Percentiles rank a stretch among this genome's conserved stretches.
These are phyloP conservation scores for Mortierella sp. DNA, from an alignment of 371 early-diverging fungal species.

Conservation along the genomic window DNA sequence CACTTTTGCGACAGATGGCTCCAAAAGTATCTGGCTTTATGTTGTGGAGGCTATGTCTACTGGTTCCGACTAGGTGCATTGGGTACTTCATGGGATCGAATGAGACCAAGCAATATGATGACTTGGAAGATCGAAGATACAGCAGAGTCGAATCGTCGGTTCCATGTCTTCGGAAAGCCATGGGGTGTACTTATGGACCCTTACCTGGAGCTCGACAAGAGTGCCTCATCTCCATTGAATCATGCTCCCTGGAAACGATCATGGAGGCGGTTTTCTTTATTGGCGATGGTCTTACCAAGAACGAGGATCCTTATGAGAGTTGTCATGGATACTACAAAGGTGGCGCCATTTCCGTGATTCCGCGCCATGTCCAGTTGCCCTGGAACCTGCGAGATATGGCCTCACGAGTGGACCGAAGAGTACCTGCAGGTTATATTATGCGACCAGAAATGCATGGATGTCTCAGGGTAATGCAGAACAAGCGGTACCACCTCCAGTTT, in stretches of 20 bases:
- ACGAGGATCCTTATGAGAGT: slow-evolving; percentile 3
- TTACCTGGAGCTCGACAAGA: slow-evolving; percentile 19
- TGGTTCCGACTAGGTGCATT: slow-evolving; percentile 14
- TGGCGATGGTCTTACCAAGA: background rate
- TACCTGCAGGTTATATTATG: slow-evolving; percentile 22
- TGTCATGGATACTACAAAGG: slow-evolving; percentile 27
- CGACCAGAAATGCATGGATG: slow-evolving; percentile 23
- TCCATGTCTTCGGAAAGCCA: slow-evolving; percentile 13
- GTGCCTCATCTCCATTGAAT: slow-evolving; percentile 24
- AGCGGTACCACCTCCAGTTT: slow-evolving; percentile 25
- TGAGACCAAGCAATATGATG: background rate
- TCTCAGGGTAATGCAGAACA: slow-evolving; percentile 14
- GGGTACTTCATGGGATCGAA: slow-evolving; percentile 10
- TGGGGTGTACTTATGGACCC: slow-evolving; percentile 16
- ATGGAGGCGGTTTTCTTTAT: slow-evolving; percentile 17
- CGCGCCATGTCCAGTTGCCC: slow-evolving; percentile 1
- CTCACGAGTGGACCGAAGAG: slow-evolving; percentile 9
- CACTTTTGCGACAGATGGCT: slow-evolving; percentile 12
- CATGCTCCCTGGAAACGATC: slow-evolving; percentile 15
- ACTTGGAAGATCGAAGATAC: background rate
- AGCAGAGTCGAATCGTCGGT: slow-evolving; percentile 7
- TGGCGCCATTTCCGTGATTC: slow-evolving; percentile 23
- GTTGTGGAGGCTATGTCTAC: slow-evolving; percentile 23
- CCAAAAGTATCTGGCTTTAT: slow-evolving; percentile 4
- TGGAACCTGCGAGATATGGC: background rate